Evolutionary conservation across 2,329 filamentous ascomycete species (phyloP), one percentile per base, ranked within the genome.

Genomic region (Aspergillus glaucus): DNA sequence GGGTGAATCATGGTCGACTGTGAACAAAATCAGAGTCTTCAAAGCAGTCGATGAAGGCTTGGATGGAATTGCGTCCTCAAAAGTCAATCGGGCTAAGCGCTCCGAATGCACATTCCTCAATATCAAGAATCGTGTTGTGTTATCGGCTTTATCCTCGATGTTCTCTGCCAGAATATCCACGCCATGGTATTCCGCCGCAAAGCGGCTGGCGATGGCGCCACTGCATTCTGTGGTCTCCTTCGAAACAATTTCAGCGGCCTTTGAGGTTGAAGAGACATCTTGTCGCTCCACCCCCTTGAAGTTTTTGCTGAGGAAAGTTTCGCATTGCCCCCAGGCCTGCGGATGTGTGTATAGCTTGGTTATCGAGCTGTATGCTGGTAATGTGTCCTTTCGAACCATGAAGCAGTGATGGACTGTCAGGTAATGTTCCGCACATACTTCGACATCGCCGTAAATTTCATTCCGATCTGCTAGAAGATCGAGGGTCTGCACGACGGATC

Each of bases 301-400:
- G 59, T 87, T 75, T 24, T 76, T 74, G 7, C 78, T 75, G 22
- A 96, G 79, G 69, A 95, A 95, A 7, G 64, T 69, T 41, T 84
- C 83, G 69, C 91, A 96, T 72, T 98, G 93, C 22, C 90, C 90
- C 76, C 93, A 95, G 24, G 90, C 93, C 70, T 98, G 93, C 8
- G 92, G 91, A 69, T 98, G 93, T 21, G 88, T 93, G 73, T 95
- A 95, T 37, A 98, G 70, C 61, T 85, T 85, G 58, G 78, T 80
- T 61, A 97, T 79, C 58, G 85, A 63, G 77, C 48, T 72, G 68
- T 53, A 91, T 12, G 56, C 47, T 40, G 50, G 45, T 50, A 55
- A 56, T 41, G 55, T 55, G 14, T 46, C 40, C 9, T 64, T 65
- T 44, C 58, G 64, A 39, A 67, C 88, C 4, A 96, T 75, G 0